Evolutionary conservation across 2,329 filamentous ascomycete genomes (phyloP), one percentile per base, ranked within the genome.

Genomic region (Paecilomyces dactylethromorphus): DNA sequence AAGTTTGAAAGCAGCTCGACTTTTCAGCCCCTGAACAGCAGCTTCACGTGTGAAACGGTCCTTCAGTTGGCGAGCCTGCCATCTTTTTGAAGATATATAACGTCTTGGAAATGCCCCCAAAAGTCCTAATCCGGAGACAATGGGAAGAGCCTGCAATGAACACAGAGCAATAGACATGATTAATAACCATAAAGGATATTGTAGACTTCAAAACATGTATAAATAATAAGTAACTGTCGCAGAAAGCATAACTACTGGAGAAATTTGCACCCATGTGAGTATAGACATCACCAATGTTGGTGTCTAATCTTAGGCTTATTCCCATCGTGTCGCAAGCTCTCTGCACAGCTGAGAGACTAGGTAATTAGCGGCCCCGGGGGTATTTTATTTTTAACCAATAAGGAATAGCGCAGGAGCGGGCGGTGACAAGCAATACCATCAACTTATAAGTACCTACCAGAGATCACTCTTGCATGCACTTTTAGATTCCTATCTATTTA

Each of bases 1-100:
- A 10, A 99, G 79, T 75, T 99, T 99, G 74, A 94, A 97, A 0
- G 92, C 94, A 26, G 94, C 94, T 62, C 94, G 86, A 67, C 91
- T 95, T 75, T 93, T 97, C 59, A 97, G 78, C 0, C 88, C 88
- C 64, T 89, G 83, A 1, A 95, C 86, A 68, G 86, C 89, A 53
- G 94, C 92, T 66, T 89, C 85, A 58, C 84, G 84, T 0, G 88
- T 84, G 71, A 86, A 96, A 18, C 75, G 76, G 76, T 99, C 94
- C 49, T 76, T 82, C 45, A 79, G 79, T 70, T 97, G 92, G 21
- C 94, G 87, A 56, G 83, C 82, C 72, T 91, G 91, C 94, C 94
- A 99, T 74, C 86, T 81, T 55, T 84, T 89, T 1, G 87, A 91
- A 2, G 90, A 92, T 0, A 72, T 68, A 33, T 65, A 63, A 26